Evolutionary conservation across 2,329 filamentous ascomycete genomes (phyloP).

Genomic region (Penicillium sp.): DNA sequence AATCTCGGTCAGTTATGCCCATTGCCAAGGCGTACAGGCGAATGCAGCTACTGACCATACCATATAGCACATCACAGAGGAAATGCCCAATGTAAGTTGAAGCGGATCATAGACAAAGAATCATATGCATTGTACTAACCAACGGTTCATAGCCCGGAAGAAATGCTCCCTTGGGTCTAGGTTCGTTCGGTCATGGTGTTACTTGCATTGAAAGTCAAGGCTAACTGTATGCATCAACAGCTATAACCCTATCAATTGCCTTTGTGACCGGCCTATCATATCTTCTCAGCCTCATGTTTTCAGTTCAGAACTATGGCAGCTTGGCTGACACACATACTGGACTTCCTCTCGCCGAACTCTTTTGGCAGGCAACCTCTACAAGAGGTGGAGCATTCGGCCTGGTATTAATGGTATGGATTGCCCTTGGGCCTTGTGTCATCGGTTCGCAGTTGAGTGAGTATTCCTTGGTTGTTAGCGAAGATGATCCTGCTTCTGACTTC

Average conservation of each 20-base stretch:
- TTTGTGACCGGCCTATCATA: conserved; percentile 54
- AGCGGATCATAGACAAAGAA: neutral
- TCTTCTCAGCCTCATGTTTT: conserved; percentile 54
- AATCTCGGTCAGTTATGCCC: conserved; percentile 34
- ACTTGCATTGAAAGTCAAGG: conserved; percentile 8
- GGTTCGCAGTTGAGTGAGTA: conserved; percentile 35
- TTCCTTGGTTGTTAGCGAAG: conserved; percentile 36
- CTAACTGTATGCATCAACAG: conserved; percentile 14
- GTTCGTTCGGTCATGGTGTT: conserved; percentile 9
- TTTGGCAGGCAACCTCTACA: conserved; percentile 56
- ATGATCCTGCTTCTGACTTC: neutral
- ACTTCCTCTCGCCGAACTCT: conserved; percentile 68
- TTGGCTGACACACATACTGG: conserved; percentile 41
- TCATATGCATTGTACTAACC: neutral
- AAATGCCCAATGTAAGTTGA: conserved; percentile 51
- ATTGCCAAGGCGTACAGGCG: neutral
- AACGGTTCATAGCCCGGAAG: conserved; percentile 26
- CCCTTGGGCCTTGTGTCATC: conserved; percentile 35
- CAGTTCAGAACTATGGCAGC: conserved; percentile 49
- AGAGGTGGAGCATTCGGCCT: conserved; percentile 53
- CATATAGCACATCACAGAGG: conserved; percentile 50
- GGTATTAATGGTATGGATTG: conserved; percentile 44
- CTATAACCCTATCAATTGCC: conserved; percentile 51
- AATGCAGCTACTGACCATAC: neutral
- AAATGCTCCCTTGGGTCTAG: conserved; percentile 36